A percentile compares a stretch with the other conserved stretches of the same genome.
Evolutionary conservation across 1,139 yeast genomes (phyloP).

Genomic region (Saccharomyces pastorianus): DNA sequence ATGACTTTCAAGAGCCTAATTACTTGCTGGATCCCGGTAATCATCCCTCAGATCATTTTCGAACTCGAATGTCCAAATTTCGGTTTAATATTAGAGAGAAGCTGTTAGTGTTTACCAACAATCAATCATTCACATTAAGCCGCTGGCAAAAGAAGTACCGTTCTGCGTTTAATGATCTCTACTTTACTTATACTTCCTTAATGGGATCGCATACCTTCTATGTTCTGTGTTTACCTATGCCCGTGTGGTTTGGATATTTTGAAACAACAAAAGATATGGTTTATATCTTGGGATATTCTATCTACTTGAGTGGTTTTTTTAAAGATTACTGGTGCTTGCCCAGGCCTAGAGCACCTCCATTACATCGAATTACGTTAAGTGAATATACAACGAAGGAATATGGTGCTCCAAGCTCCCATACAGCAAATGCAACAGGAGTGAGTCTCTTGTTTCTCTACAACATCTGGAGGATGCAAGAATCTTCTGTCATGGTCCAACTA

Average conservation of each 20-base stretch:
- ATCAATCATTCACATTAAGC: conserved; percentile 57
- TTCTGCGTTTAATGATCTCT: conserved; percentile 50
- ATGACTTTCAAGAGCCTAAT: conserved; percentile 7
- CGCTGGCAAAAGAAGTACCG: conserved; percentile 48
- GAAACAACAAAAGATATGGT: conserved; percentile 60
- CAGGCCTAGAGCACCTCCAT: conserved; percentile 86
- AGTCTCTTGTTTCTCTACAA: conserved; percentile 31
- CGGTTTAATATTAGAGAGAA: conserved; percentile 50
- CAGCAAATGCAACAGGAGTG: conserved; percentile 86
- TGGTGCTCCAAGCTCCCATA: conserved; percentile 90
- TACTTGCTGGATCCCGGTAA: conserved; percentile 59
- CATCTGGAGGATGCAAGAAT: conserved; percentile 8
- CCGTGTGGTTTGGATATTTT: conserved; percentile 73
- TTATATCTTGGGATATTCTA: conserved; percentile 74
- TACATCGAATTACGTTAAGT: conserved; percentile 81
- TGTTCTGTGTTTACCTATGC: conserved; percentile 77
- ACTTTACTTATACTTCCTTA: conserved; percentile 83
- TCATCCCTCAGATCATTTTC: conserved; percentile 57
- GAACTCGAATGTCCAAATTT: conserved; percentile 46
- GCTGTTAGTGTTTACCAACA: conserved; percentile 50
- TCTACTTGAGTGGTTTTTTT: conserved; percentile 64
- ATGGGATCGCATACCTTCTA: conserved; percentile 92
- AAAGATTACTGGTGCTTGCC: conserved; percentile 88
- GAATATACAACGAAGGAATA: conserved; percentile 86
- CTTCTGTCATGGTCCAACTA: conserved; percentile 7